phyloP scores from a whole-genome alignment of 176 grass and related monocot species.

The Oryza australiensis region DNA sequence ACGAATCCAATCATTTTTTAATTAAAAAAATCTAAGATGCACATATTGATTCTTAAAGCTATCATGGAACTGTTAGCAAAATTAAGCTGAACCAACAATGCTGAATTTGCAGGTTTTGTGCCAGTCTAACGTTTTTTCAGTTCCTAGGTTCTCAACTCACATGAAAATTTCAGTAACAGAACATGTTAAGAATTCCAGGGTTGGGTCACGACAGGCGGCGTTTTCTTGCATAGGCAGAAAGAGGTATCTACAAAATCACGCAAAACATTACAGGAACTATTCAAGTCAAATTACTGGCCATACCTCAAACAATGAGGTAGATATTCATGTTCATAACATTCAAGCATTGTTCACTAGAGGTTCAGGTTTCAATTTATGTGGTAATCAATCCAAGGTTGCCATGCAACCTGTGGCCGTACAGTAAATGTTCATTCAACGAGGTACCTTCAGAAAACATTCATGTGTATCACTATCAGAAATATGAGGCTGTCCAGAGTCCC shows the following conservation, averaged over 20 bases:
- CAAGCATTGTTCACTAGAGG: not conserved
- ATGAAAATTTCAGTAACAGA: not conserved
- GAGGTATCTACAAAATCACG: too few relatives aligned
- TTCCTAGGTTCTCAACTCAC: too few relatives aligned
- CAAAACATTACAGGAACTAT: too few relatives aligned
- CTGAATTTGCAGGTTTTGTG: not conserved
- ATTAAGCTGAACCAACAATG: not conserved
- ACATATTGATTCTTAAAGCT: not conserved
- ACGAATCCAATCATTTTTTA: too few relatives aligned
- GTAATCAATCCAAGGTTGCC: not conserved
- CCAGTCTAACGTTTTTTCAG: not conserved
- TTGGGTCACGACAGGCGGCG: not conserved
- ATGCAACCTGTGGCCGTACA: not conserved
- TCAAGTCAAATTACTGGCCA: not conserved
- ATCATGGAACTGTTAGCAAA: too few relatives aligned
- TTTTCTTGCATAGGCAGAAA: not conserved
- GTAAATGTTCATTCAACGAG: not conserved
- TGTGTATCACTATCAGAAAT: not conserved
- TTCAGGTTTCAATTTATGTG: not conserved
- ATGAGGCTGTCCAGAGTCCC: not conserved
- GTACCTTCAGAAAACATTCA: not conserved
- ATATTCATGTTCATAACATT: not conserved
- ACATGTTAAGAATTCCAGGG: not conserved
- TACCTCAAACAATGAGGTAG: not conserved
- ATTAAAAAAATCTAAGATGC: not conserved